These are phyloP conservation scores for Climacium dendroides DNA, from an alignment of 225 moss, liverwort and hornwort genomes.

Conservation along the genomic window DNA sequence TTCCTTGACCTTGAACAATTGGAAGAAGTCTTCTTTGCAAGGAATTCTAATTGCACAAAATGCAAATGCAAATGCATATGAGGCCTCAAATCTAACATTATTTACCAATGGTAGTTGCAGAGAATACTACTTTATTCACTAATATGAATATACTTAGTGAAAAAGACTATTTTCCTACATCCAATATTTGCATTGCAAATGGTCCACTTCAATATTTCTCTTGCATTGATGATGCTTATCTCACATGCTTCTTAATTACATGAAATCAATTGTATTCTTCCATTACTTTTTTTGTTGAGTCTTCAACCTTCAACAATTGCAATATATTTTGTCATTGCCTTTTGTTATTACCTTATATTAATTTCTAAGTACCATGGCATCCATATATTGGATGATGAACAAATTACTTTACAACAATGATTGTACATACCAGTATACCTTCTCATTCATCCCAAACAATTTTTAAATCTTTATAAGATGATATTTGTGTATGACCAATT, in stretches of 20 bases:
- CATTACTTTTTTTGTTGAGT: too few relatives aligned
- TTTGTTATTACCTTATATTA: not conserved
- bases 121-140: too few relatives aligned
- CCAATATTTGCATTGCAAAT: too few relatives aligned
- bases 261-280: not conserved
- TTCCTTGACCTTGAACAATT: not conserved
- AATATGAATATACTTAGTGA: too few relatives aligned
- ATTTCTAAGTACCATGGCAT: rapidly evolving
- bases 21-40: not conserved
- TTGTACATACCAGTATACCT: too few relatives aligned
- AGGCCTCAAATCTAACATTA: not conserved
- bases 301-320: not conserved
- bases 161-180: too few relatives aligned
- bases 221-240: too few relatives aligned
- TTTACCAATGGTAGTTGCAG: too few relatives aligned
- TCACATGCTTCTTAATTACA: not conserved
- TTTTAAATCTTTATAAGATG: not conserved
- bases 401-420: not conserved
- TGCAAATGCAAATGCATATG: not conserved
- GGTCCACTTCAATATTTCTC: too few relatives aligned
- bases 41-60: not conserved
- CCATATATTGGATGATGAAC: not conserved
- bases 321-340: not conserved
- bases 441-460: not conserved
- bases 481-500: not conserved